Conservation (phyloP, 2,329 filamentous ascomycete species). For the Aschersonia sp. region DNA sequence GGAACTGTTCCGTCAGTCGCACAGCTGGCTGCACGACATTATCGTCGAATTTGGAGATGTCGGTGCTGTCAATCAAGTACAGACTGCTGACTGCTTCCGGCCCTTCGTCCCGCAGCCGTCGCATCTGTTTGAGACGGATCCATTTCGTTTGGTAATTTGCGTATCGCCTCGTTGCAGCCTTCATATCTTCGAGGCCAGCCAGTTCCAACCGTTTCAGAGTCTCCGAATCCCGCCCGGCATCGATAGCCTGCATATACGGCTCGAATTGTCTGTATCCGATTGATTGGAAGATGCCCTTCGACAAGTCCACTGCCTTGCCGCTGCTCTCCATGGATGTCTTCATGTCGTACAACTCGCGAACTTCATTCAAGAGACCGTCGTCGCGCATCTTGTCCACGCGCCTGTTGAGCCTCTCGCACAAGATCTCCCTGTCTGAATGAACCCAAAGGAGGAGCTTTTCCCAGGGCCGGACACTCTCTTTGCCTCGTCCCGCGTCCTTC, state of each 20-base stretch:
- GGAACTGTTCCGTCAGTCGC: slow-evolving; percentile 46
- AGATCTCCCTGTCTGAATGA: slow-evolving; percentile 52
- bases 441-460: slow-evolving; percentile 73
- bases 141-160: slow-evolving; percentile 73
- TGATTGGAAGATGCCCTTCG: slow-evolving; percentile 84
- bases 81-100: slow-evolving; percentile 39
- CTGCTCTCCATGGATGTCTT: slow-evolving; percentile 18
- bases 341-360: slow-evolving; percentile 28
- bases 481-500: slow-evolving; percentile 11
- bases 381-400: slow-evolving; percentile 78
- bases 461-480: slow-evolving; percentile 19
- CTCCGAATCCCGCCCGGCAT: slow-evolving; percentile 10
- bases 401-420: slow-evolving; percentile 57
- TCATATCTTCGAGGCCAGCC: slow-evolving; percentile 58
- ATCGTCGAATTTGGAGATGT: slow-evolving; percentile 44
- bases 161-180: slow-evolving; percentile 76
- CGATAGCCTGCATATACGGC: slow-evolving; percentile 44
- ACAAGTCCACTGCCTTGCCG: slow-evolving; percentile 50
- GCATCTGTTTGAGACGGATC: slow-evolving; percentile 73
- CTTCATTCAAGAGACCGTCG: slow-evolving; percentile 33
- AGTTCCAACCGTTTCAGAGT: slow-evolving; percentile 41
- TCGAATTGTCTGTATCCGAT: slow-evolving; percentile 93
- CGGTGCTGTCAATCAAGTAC: slow-evolving; percentile 70
- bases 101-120: slow-evolving; percentile 43
- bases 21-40: slow-evolving; percentile 54